Evolutionary conservation across 1,284 basidiomycete species (phyloP).

Genomic region (Moesziomyces antarcticus): DNA sequence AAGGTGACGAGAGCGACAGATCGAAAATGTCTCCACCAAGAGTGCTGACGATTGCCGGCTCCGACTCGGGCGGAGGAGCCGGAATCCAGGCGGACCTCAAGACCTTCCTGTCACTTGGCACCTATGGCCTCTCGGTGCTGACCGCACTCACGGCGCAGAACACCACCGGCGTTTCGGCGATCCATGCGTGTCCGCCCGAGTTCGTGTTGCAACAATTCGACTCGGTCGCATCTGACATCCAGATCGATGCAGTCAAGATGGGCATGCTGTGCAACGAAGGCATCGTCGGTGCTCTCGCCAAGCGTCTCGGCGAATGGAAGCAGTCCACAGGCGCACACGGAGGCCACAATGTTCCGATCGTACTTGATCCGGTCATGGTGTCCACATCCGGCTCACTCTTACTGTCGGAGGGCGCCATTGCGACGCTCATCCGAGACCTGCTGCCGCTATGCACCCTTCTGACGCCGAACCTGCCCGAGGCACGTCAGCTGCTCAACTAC

Average conservation of each 20-base stretch:
- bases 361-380: conserved; percentile 81
- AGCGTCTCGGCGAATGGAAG: conserved; percentile 30
- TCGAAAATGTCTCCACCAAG: conserved; percentile 60
- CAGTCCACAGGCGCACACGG: conserved; percentile 7
- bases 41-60: conserved; percentile 82
- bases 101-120: conserved; percentile 77
- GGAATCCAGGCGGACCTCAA: conserved; percentile 88
- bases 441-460: conserved; percentile 80
- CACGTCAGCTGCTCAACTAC: conserved; percentile 75
- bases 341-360: conserved; percentile 42
- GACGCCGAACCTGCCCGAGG: conserved; percentile 87
- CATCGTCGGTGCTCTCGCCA: conserved; percentile 69
- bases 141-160: conserved; percentile 94
- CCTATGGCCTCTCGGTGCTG: conserved; percentile 86
- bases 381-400: conserved; percentile 89
- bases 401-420: conserved; percentile 77
- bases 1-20: no score
- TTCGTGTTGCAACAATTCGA: conserved; percentile 73
- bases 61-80: conserved; percentile 87
- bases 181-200: conserved; percentile 63
- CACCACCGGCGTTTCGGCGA: conserved; percentile 80
- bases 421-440: conserved; percentile 74
- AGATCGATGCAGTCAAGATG: conserved; percentile 83
- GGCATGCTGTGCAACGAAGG: conserved; percentile 79
- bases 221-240: conserved; percentile 80